These are phyloP conservation scores for Remersonia thermophila DNA, from an alignment of 2,329 filamentous ascomycete species.

Conservation along the genomic window DNA sequence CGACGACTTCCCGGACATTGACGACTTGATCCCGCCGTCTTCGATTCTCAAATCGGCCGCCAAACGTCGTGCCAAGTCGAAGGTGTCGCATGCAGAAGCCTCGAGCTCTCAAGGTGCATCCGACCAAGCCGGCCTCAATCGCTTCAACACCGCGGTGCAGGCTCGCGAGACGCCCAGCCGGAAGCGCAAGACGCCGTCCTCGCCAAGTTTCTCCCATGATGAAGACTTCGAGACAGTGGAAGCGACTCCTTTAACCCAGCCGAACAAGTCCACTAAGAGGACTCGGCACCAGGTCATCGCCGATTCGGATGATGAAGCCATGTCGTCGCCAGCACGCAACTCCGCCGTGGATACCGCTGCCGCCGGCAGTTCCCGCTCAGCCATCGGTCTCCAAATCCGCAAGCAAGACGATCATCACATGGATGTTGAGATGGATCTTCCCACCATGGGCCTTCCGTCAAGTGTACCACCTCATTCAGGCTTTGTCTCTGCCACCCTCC, in stretches of 20 bases:
- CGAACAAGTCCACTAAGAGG: slow-evolving; percentile 13
- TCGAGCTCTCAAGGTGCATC: too few relatives aligned
- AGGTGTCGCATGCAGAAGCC: background rate
- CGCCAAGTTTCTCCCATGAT: slow-evolving; percentile 2
- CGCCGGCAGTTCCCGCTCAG: too few relatives aligned
- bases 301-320: slow-evolving; percentile 46
- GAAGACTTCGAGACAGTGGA: background rate
- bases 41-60: slow-evolving; percentile 17
- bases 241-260: background rate
- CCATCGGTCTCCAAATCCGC: too few relatives aligned
- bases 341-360: background rate
- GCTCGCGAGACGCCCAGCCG: slow-evolving; percentile 5
- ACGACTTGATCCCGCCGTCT: slow-evolving; percentile 22
- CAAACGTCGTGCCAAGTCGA: slow-evolving; percentile 5
- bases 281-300: slow-evolving; percentile 29
- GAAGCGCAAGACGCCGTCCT: slow-evolving; percentile 12
- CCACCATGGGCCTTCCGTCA: too few relatives aligned
- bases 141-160: too few relatives aligned
- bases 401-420: too few relatives aligned
- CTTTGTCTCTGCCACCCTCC: too few relatives aligned
- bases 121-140: too few relatives aligned
- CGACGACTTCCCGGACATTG: slow-evolving; percentile 43
- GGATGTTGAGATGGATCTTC: too few relatives aligned
- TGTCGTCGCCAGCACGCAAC: slow-evolving; percentile 26
- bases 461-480: too few relatives aligned